A percentile compares a stretch with the other conserved stretches of the same genome.
Evolutionary conservation across 257 asterid genomes (phyloP).

Genomic region (Thymus mandschuricus): DNA sequence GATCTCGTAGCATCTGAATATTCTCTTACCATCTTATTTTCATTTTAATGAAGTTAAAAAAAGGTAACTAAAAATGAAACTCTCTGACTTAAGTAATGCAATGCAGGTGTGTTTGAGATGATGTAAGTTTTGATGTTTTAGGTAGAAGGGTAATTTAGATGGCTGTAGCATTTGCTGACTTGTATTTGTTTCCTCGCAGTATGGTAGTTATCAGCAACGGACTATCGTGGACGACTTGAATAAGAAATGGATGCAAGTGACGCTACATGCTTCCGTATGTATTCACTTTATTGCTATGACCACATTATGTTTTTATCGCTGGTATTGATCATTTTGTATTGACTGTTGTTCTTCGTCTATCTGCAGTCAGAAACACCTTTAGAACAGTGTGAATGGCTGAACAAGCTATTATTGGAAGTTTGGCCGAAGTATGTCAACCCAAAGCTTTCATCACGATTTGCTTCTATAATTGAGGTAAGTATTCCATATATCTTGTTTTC

Average conservation of each 20-base stretch:
- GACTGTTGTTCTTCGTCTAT: conserved; percentile 25
- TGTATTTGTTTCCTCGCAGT: conserved; percentile 46
- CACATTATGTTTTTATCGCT: neutral
- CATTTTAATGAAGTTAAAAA: no score
- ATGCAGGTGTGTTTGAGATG: no score
- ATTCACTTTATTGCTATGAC: conserved; percentile 11
- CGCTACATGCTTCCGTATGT: conserved; percentile 66
- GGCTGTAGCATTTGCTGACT: conserved; percentile 24
- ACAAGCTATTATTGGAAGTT: conserved; percentile 74
- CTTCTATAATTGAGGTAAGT: conserved; percentile 85
- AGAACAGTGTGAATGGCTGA: conserved; percentile 99
- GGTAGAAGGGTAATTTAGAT: conserved; percentile 1
- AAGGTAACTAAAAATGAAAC: no score
- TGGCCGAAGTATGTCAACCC: conserved; percentile 81
- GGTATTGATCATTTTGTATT: conserved; percentile 4
- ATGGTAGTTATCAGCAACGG: conserved; percentile 71
- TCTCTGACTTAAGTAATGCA: no score
- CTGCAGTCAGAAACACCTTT: conserved; percentile 78
- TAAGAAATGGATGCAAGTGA: conserved; percentile 86
- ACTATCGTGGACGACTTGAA: conserved; percentile 76
- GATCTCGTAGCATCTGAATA: neutral
- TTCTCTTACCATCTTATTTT: no score
- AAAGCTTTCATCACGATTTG: conserved; percentile 83
- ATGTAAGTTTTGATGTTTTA: neutral
- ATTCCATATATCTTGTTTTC: conserved; percentile 9